These are phyloP conservation scores for Metschnikowia similis DNA, from an alignment of 805 yeast species.

Conservation along the genomic window DNA sequence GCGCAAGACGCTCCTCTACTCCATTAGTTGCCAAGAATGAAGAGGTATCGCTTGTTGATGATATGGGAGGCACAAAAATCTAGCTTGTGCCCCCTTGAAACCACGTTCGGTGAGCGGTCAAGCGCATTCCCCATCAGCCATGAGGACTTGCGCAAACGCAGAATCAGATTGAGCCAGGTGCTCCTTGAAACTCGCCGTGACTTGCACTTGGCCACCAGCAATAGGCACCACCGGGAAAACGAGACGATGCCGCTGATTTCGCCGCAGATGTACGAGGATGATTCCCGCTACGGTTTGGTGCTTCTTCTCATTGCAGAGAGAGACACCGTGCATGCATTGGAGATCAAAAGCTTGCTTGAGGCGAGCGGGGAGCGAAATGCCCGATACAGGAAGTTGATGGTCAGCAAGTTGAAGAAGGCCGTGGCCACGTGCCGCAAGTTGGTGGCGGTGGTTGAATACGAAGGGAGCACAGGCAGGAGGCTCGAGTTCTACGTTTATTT, in stretches of 20 bases:
- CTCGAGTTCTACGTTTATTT: conserved; percentile 34
- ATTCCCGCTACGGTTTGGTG: conserved; percentile 53
- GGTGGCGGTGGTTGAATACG: conserved; percentile 36
- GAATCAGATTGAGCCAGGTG: conserved; percentile 56
- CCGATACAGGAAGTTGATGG: conserved; percentile 44
- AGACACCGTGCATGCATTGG: conserved; percentile 65
- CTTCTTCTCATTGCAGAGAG: conserved; percentile 73
- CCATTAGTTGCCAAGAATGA: too few species aligned
- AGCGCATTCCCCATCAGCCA: conserved; percentile 61
- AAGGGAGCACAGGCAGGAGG: conserved; percentile 24
- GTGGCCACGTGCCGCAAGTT: conserved; percentile 42
- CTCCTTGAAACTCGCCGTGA: conserved; percentile 63
- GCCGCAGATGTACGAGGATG: conserved; percentile 45
- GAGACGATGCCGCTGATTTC: conserved; percentile 45
- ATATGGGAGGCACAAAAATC: too few species aligned
- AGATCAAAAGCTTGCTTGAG: conserved; percentile 52
- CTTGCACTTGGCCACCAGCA: conserved; percentile 57
- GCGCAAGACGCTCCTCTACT: too few species aligned
- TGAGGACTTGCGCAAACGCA: conserved; percentile 65
- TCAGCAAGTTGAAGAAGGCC: conserved; percentile 68
- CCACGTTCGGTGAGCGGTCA: conserved; percentile 54
- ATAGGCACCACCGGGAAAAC: conserved; percentile 53
- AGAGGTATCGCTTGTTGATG: too few species aligned
- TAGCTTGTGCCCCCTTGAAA: conserved; percentile 9
- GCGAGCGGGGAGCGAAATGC: conserved; percentile 45